These are phyloP conservation scores for Lecanicillium sp. DNA, from an alignment of 2,329 filamentous ascomycete species.

Conservation along the genomic window DNA sequence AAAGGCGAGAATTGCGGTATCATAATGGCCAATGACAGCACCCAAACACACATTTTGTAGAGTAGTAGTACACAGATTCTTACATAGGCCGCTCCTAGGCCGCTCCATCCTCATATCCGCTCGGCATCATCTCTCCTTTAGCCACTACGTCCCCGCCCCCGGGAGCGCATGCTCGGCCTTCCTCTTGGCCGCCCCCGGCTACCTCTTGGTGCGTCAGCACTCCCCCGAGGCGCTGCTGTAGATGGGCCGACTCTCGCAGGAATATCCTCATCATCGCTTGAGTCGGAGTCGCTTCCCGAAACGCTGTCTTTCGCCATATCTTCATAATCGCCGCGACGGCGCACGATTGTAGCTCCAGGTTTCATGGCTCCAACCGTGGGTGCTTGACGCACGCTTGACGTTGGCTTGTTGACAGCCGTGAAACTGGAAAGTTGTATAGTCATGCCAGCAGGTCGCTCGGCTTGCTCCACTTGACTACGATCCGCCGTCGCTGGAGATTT, in stretches of 20 bases:
- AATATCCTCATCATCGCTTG: constrained; percentile 18
- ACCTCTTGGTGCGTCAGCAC: constrained; percentile 10
- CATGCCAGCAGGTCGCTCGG: neutral
- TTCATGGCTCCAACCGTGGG: neutral
- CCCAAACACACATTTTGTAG: too few relatives aligned
- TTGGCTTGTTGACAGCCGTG: constrained; percentile 1
- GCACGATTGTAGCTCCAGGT: neutral
- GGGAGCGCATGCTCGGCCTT: constrained; percentile 10
- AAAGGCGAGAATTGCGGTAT: too few relatives aligned
- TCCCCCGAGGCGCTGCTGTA: neutral
- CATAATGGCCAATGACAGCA: too few relatives aligned
- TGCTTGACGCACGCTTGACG: too few relatives aligned
- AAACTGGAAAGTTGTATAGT: constrained; percentile 7
- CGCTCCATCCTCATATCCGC: too few relatives aligned
- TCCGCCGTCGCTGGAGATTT: neutral
- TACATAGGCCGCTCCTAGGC: too few relatives aligned
- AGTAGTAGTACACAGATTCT: too few relatives aligned
- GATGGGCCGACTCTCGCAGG: constrained; percentile 10
- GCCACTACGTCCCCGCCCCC: constrained; percentile 7
- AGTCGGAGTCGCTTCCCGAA: constrained; percentile 1
- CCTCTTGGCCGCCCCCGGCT: constrained; percentile 21
- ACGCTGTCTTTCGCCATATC: neutral
- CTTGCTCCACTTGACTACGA: neutral
- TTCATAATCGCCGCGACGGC: neutral
- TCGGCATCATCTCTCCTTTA: too few relatives aligned